Conservation (phyloP, 2,329 filamentous ascomycete genomes). For the Arthrinium puccinioides region DNA sequence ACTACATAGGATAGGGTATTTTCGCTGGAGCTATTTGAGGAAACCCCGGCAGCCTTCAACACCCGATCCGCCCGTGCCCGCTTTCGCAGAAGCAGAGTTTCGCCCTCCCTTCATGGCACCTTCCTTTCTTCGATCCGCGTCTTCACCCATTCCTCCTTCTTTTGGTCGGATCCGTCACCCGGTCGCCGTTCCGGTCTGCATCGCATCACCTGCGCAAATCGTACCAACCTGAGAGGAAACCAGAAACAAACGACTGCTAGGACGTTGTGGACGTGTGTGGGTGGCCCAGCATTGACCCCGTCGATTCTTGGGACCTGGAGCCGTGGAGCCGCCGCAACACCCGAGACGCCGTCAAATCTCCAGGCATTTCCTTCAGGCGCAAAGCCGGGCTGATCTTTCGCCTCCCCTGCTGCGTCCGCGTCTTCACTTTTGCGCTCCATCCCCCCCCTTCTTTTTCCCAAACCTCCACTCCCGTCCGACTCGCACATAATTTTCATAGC, state of each 20-base stretch:
- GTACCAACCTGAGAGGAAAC: no score
- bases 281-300: neutral
- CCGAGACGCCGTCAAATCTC: conserved; percentile 3
- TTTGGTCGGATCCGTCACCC: no score
- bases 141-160: no score
- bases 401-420: neutral
- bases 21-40: no score
- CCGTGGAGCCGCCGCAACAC: conserved; percentile 3
- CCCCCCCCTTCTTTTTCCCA: conserved; percentile 3
- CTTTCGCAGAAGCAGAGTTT: conserved; percentile 3
- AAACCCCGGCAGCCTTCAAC: conserved; percentile 2
- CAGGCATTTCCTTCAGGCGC: conserved; percentile 3
- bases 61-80: conserved; percentile 5
- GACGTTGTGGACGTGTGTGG: no score
- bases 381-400: conserved; percentile 2
- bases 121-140: no score
- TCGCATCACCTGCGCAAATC: no score
- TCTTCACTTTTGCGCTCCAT: conserved; percentile 2
- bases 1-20: no score
- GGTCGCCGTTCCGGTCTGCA: no score
- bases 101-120: conserved; percentile 3
- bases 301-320: conserved; percentile 3
- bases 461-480: conserved; percentile 24
- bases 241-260: no score
- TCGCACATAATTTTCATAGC: conserved; percentile 18